Percentiles rank a stretch among this genome's conserved stretches.
Evolutionary conservation across 2,329 filamentous ascomycete genomes (phyloP).

Genomic region (Dichotomopilus funicola): DNA sequence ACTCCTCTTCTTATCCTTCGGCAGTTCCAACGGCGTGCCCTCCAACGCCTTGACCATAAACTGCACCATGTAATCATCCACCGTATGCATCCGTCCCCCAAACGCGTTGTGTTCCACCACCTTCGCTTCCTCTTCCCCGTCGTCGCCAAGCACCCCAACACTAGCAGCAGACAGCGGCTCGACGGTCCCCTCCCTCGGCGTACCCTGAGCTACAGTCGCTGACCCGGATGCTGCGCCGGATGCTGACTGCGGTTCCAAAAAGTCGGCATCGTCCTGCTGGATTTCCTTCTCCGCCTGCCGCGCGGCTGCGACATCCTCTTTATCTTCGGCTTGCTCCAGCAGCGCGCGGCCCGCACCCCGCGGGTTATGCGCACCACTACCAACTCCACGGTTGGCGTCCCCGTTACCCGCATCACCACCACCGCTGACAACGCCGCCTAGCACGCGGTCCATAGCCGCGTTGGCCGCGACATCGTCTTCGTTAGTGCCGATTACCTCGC

Average conservation of each 20-base stretch:
- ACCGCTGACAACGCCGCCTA: conserved; percentile 57
- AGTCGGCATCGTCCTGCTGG: conserved; percentile 78
- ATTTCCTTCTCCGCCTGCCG: conserved; percentile 84
- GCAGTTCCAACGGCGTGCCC: conserved; percentile 54
- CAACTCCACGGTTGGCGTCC: too few species aligned
- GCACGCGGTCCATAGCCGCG: conserved; percentile 77
- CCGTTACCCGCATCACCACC: too few species aligned
- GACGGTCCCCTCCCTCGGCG: conserved; percentile 38
- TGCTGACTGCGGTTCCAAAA: conserved; percentile 55
- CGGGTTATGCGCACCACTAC: conserved; percentile 32
- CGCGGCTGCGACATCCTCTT: conserved; percentile 84
- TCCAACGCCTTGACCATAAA: conserved; percentile 59
- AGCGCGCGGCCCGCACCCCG: conserved; percentile 56
- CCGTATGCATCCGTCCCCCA: conserved; percentile 50
- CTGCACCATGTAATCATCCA: conserved; percentile 70
- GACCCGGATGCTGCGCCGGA: conserved; percentile 35
- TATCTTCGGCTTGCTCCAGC: conserved; percentile 85
- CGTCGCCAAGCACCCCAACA: conserved; percentile 35
- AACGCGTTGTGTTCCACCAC: conserved; percentile 51
- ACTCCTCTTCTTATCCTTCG: conserved; percentile 57
- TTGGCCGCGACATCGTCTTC: conserved; percentile 66
- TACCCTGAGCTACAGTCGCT: conserved; percentile 46
- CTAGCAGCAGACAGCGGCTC: conserved; percentile 25
- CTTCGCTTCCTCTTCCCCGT: conserved; percentile 28
- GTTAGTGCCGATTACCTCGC: conserved; percentile 37